A percentile compares a stretch with the other conserved stretches of the same genome.
Evolutionary conservation across 2,329 filamentous ascomycete genomes (phyloP).

Genomic region (Ophiostoma fasciatum): DNA sequence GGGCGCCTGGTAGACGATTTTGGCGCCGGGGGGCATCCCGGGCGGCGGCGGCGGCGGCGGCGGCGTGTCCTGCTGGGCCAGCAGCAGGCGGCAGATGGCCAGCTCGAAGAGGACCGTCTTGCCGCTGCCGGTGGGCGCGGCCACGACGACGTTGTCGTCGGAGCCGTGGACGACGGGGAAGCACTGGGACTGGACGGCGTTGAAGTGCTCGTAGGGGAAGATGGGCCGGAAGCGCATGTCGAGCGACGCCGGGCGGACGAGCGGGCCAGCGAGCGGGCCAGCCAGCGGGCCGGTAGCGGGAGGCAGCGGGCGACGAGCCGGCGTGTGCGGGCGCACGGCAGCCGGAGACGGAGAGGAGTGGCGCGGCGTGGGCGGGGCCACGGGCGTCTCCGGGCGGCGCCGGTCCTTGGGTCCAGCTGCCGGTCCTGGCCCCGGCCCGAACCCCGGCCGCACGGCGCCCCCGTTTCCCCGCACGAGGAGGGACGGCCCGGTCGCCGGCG

Average conservation of each 20-base stretch:
- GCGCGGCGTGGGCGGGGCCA: constrained; percentile 2
- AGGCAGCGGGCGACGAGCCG: too few relatives aligned
- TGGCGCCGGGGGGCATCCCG: constrained; percentile 57
- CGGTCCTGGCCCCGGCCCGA: too few relatives aligned
- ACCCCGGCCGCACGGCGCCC: too few relatives aligned
- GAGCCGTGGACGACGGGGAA: constrained; percentile 51
- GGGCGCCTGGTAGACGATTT: constrained; percentile 73
- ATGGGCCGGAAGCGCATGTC: constrained; percentile 49
- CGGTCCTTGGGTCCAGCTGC: too few relatives aligned
- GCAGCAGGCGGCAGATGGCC: constrained; percentile 60
- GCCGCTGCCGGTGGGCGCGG: constrained; percentile 71
- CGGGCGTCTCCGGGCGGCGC: too few relatives aligned
- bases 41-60: too few relatives aligned
- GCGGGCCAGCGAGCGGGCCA: constrained; percentile 9
- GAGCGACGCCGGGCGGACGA: constrained; percentile 37
- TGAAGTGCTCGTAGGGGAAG: constrained; percentile 64
- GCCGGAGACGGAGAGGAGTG: constrained; percentile 1
- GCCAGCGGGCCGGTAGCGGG: too few relatives aligned
- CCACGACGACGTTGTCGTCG: constrained; percentile 63
- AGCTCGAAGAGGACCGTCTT: constrained; percentile 74
- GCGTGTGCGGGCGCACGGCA: not conserved
- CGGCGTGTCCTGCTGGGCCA: constrained; percentile 37
- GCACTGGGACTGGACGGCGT: constrained; percentile 70
- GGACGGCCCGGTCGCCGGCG: too few relatives aligned
- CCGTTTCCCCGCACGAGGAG: too few relatives aligned